Evolutionary conservation across 352 stramenopile species (phyloP).

Genomic region (Globisporangium abappressorium): DNA sequence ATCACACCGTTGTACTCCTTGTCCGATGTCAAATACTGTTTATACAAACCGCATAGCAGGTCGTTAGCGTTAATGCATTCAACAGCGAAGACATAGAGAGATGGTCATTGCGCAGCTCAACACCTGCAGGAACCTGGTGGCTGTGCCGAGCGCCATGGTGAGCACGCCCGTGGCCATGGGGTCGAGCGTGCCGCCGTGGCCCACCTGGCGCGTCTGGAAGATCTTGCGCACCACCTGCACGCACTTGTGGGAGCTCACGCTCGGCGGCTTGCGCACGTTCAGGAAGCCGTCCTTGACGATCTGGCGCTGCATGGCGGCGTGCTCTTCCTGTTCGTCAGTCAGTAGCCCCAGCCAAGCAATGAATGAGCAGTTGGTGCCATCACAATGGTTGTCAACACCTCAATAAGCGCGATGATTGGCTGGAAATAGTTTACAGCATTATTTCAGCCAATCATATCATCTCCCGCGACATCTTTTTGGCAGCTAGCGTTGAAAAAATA

Average conservation of each 20-base stretch:
- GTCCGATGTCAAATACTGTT: constrained; percentile 53
- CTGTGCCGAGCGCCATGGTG: constrained; percentile 70
- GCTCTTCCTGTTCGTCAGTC: background rate
- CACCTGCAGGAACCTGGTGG: constrained; percentile 82
- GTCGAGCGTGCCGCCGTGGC: constrained; percentile 84
- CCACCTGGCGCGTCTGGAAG: constrained; percentile 69
- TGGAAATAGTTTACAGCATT: background rate
- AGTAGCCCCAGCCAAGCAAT: background rate
- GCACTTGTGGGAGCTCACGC: constrained; percentile 79
- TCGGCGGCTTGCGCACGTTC: constrained; percentile 74
- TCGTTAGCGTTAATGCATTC: background rate
- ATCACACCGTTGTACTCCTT: constrained; percentile 80
- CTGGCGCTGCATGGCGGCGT: constrained; percentile 9
- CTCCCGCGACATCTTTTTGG: constrained; percentile 1
- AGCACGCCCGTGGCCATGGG: constrained; percentile 87
- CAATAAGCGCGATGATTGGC: background rate
- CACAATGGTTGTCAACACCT: constrained; percentile 9
- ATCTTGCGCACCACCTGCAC: constrained; percentile 65
- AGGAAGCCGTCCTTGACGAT: constrained; percentile 58
- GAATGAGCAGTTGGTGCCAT: background rate
- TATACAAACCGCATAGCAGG: background rate
- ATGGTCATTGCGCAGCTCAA: background rate
- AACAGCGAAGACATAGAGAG: background rate
- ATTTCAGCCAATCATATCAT: constrained; percentile 22
- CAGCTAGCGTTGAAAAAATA: constrained; percentile 2